Percentiles rank a stretch among this genome's conserved stretches.
Evolutionary conservation across 768 basidiomycete genomes (phyloP).

Genomic region (Gloeostereum incarnatum): DNA sequence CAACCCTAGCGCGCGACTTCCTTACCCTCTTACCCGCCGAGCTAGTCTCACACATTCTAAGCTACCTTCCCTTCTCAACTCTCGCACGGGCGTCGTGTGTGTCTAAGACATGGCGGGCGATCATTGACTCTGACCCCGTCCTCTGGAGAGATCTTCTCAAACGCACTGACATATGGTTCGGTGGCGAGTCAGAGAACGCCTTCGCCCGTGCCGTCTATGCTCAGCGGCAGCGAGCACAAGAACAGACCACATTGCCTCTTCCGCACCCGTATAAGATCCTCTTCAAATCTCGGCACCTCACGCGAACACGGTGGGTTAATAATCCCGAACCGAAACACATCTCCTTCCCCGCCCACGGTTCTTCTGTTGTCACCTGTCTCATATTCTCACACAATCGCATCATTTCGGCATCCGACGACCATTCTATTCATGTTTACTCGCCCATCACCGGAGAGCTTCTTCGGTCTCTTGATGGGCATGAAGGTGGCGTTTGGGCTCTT

Average conservation of each 20-base stretch:
- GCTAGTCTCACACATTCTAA: conserved; percentile 81
- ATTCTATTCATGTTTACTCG: conserved; percentile 91
- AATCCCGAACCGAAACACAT: conserved; percentile 65
- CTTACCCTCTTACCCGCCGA: conserved; percentile 88
- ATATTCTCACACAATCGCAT: conserved; percentile 92
- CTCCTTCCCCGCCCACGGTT: conserved; percentile 83
- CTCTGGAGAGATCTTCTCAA: conserved; percentile 87
- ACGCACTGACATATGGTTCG: conserved; percentile 83
- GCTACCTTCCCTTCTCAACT: conserved; percentile 72
- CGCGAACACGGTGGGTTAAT: conserved; percentile 72
- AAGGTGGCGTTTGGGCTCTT: conserved; percentile 97
- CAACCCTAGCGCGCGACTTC: conserved; percentile 91
- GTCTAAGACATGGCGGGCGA: conserved; percentile 81
- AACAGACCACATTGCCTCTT: conserved; percentile 34
- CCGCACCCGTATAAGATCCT: conserved; percentile 88
- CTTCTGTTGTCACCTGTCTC: conserved; percentile 90
- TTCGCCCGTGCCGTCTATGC: conserved; percentile 68
- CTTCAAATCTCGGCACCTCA: conserved; percentile 84
- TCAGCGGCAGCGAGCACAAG: conserved; percentile 35
- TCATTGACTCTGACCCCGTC: conserved; percentile 84
- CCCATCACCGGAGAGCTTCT: conserved; percentile 73
- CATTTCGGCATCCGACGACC: conserved; percentile 95
- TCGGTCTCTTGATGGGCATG: conserved; percentile 77
- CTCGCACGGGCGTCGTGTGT: conserved; percentile 86
- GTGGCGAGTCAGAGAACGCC: conserved; percentile 72